These are phyloP conservation scores for Vaccinium vitisidaea DNA, from an alignment of 148 eudicot genomes.

Conservation along the genomic window DNA sequence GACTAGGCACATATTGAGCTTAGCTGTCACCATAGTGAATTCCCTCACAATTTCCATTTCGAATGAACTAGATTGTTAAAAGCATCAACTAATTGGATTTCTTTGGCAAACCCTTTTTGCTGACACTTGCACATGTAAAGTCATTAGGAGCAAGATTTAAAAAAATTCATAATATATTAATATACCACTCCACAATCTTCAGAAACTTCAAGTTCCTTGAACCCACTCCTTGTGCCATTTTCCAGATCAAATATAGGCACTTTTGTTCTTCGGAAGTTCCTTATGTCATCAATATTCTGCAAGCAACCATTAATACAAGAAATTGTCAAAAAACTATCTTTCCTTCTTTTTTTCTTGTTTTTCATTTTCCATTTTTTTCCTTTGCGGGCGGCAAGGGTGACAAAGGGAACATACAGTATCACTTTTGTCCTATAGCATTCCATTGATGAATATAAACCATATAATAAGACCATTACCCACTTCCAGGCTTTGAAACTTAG, in stretches of 20 bases:
- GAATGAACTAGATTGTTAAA: background rate
- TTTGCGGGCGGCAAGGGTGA: background rate
- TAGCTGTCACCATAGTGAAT: slow-evolving; percentile 3
- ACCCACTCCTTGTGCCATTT: slow-evolving; percentile 81
- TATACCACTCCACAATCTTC: slow-evolving; percentile 99
- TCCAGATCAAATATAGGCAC: slow-evolving; percentile 87
- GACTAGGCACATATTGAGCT: slow-evolving; percentile 6
- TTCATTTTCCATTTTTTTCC: background rate
- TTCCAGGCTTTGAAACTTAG: background rate
- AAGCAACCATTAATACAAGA: slow-evolving; percentile 17
- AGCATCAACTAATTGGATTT: background rate
- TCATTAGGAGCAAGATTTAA: background rate
- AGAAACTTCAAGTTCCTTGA: slow-evolving; percentile 82
- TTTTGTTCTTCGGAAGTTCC: slow-evolving; percentile 65
- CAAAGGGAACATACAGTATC: background rate
- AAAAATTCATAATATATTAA: slow-evolving; percentile 35
- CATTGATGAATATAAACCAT: background rate
- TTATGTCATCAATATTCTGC: slow-evolving; percentile 87
- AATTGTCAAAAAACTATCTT: background rate
- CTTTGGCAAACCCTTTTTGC: background rate
- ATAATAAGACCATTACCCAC: slow-evolving; percentile 1
- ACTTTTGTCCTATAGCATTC: no score
- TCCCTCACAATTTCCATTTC: background rate
- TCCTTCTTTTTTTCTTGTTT: background rate
- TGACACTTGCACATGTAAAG: background rate